These are phyloP conservation scores for Akanthomyces muscarius DNA, from an alignment of 2,329 filamentous ascomycete species.

Conservation along the genomic window DNA sequence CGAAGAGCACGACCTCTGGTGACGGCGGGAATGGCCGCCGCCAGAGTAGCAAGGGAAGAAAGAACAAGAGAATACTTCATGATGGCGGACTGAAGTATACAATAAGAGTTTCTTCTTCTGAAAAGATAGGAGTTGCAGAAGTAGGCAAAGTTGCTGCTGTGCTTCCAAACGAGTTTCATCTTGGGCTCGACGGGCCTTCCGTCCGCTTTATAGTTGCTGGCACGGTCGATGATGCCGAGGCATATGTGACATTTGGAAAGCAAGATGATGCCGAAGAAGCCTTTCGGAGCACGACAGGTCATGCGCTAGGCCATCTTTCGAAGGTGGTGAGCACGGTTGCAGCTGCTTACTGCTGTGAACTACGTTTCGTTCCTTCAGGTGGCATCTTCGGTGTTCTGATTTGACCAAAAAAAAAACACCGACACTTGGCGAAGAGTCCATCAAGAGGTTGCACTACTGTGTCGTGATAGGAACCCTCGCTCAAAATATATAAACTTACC, in stretches of 20 bases:
- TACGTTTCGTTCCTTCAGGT: background rate
- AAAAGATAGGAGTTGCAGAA: background rate
- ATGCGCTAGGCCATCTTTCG: slow-evolving; percentile 4
- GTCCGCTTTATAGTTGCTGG: background rate
- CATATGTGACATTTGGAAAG: background rate
- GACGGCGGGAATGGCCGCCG: background rate
- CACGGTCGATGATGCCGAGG: background rate
- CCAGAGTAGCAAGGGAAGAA: background rate
- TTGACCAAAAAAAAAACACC: background rate
- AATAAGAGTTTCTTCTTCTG: background rate
- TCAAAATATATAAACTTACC: background rate
- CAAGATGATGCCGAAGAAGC: background rate
- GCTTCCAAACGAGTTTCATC: background rate
- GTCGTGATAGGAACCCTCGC: background rate
- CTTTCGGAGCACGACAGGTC: background rate
- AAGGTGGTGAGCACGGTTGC: background rate
- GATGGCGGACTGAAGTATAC: background rate
- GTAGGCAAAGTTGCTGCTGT: background rate
- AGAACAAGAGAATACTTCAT: slow-evolving; percentile 2
- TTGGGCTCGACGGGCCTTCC: background rate
- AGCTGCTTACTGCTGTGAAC: background rate
- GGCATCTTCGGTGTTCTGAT: background rate
- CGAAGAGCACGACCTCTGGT: background rate
- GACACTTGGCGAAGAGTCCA: background rate
- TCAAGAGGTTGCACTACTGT: background rate